These are phyloP conservation scores for Aspergillus fumigatus DNA, from an alignment of 2,329 filamentous ascomycete species.

Conservation along the genomic window DNA sequence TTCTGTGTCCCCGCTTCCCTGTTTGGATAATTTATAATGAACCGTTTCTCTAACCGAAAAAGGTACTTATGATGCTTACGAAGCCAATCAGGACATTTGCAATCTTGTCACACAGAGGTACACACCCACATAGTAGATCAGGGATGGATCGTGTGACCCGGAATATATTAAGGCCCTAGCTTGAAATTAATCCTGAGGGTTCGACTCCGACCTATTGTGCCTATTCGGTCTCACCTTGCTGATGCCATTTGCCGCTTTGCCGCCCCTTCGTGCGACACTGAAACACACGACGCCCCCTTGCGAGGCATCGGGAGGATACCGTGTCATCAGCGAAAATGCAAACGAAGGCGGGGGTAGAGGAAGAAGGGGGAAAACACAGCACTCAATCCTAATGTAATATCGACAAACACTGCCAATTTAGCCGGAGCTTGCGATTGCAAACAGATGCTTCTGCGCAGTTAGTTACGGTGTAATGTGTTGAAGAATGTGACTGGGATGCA, in stretches of 20 bases:
- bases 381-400: not conserved
- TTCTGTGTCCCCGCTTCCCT: not conserved
- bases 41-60: not conserved
- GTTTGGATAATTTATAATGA: not conserved
- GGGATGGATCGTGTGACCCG: slow-evolving; percentile 16
- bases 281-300: not conserved
- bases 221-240: not conserved
- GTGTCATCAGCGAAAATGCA: not conserved
- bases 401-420: not conserved
- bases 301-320: not conserved
- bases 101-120: not conserved
- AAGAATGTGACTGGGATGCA: slow-evolving; percentile 15
- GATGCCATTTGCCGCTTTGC: not conserved
- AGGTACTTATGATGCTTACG: not conserved
- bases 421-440: slow-evolving; percentile 15
- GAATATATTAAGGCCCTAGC: not conserved
- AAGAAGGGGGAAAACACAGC: not conserved
- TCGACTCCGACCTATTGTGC: not conserved
- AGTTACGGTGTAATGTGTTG: not conserved
- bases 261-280: not conserved
- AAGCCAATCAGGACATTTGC: not conserved
- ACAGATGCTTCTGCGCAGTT: slow-evolving; percentile 4
- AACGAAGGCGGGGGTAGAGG: not conserved
- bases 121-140: not conserved
- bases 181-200: not conserved